Percentiles rank a stretch among this genome's conserved stretches.
phyloP scores from a whole-genome alignment of 352 stramenopile species.

The Pseudoperonospora humuli region DNA sequence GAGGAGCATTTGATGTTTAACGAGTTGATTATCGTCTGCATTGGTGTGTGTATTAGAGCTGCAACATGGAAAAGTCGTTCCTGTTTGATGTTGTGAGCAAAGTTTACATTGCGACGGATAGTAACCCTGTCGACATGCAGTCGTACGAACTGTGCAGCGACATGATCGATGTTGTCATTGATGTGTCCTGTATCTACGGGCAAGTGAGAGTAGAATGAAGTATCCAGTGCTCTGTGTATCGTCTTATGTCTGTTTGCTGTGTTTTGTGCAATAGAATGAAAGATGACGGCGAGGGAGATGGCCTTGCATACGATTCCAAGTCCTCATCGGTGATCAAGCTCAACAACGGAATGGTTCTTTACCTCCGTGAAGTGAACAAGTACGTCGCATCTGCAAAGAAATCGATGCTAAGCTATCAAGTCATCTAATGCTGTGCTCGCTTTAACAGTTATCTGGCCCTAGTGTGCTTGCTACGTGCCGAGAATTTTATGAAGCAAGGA shows the following conservation, averaged over 20 bases:
- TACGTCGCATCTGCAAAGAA: conserved; percentile 20
- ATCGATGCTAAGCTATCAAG: background rate
- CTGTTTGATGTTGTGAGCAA: conserved; percentile 98
- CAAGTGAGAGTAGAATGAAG: conserved; percentile 8
- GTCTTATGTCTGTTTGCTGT: background rate
- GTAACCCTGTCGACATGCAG: conserved; percentile 96
- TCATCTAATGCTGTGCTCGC: conserved; percentile 3
- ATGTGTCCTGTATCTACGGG: conserved; percentile 99
- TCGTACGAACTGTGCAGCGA: conserved; percentile 97
- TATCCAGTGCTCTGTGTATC: background rate
- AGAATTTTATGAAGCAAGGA: conserved; percentile 97
- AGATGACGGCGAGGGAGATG: conserved; percentile 86
- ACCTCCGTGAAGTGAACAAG: conserved; percentile 91
- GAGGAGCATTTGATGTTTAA: too few relatives aligned
- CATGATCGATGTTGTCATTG: conserved; percentile 99
- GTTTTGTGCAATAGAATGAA: conserved; percentile 53
- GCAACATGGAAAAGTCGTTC: conserved; percentile 99
- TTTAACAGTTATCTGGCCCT: conserved; percentile 90
- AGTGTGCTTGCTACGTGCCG: conserved; percentile 92
- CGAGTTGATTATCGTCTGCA: conserved; percentile 2
- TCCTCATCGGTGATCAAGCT: conserved; percentile 96
- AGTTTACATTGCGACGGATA: conserved; percentile 98
- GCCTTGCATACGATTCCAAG: conserved; percentile 93
- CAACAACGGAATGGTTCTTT: conserved; percentile 96
- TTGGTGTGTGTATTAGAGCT: conserved; percentile 67